These are phyloP conservation scores for Acacia acuminata DNA, from an alignment of 306 rosid genomes.

Conservation along the genomic window DNA sequence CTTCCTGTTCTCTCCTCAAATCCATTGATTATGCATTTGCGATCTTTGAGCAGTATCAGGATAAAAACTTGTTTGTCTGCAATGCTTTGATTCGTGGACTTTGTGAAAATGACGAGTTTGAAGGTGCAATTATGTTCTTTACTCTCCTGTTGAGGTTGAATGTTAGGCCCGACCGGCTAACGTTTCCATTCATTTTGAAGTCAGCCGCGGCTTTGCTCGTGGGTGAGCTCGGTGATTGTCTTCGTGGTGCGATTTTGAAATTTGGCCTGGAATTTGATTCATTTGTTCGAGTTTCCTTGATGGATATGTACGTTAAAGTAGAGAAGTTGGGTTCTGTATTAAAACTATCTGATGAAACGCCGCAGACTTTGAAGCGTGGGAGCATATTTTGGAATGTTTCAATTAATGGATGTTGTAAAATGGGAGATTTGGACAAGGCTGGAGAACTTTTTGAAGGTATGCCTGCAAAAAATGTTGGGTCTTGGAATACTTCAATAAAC, in stretches of 20 bases:
- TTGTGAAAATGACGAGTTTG: background rate
- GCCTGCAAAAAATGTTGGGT: slow-evolving; percentile 4
- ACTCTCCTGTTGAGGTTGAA: background rate
- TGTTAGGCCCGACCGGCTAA: slow-evolving; percentile 5
- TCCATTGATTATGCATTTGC: background rate
- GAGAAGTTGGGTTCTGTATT: background rate
- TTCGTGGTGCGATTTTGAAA: background rate
- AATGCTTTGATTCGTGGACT: slow-evolving; percentile 16
- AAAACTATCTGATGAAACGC: slow-evolving; percentile 6
- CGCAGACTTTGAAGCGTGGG: slow-evolving; percentile 6
- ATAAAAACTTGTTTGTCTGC: background rate
- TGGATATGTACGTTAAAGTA: slow-evolving; percentile 7
- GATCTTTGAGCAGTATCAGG: background rate
- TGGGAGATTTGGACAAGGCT: slow-evolving; percentile 17
- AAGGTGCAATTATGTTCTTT: background rate
- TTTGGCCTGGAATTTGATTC: background rate
- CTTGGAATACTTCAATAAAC: slow-evolving; percentile 10
- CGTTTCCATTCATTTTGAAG: background rate
- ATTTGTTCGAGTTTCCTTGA: slow-evolving; percentile 7
- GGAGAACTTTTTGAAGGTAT: background rate
- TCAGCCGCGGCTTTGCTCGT: background rate
- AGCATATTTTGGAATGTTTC: background rate
- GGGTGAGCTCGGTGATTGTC: background rate
- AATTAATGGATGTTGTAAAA: background rate
- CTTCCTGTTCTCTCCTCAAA: slow-evolving; percentile 13